phyloP scores from a whole-genome alignment of 306 rosid species.

The Alnus glutinosa region DNA sequence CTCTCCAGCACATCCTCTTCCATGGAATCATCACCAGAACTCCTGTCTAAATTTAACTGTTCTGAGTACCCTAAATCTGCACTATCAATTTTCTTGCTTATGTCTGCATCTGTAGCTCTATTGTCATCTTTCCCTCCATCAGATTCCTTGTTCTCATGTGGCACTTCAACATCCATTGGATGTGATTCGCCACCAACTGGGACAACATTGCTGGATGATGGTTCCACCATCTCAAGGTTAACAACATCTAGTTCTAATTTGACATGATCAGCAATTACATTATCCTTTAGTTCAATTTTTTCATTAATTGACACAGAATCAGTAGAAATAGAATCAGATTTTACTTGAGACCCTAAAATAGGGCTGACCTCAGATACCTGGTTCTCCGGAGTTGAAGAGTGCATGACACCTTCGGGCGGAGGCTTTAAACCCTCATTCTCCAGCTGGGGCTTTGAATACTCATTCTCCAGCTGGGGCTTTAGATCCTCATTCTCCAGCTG shows the following conservation, averaged over 20 bases:
- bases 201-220: slow-evolving; percentile 77
- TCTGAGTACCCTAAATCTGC: slow-evolving; percentile 80
- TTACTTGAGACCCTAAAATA: slow-evolving; percentile 93
- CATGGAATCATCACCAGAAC: slow-evolving; percentile 99
- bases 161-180: slow-evolving; percentile 73
- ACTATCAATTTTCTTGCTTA: slow-evolving; percentile 48
- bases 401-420: slow-evolving; percentile 43
- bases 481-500: slow-evolving; percentile 37
- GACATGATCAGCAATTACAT: slow-evolving; percentile 97
- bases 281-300: slow-evolving; percentile 98
- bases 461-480: slow-evolving; percentile 45
- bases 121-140: slow-evolving; percentile 45
- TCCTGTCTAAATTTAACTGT: slow-evolving; percentile 89
- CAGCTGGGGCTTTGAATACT: slow-evolving; percentile 44
- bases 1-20: slow-evolving; percentile 89
- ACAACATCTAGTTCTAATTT: slow-evolving; percentile 91
- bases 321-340: slow-evolving; percentile 98
- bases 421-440: slow-evolving; percentile 54
- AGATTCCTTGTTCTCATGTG: slow-evolving; percentile 46
- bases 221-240: slow-evolving; percentile 97
- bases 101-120: slow-evolving; percentile 46
- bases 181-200: slow-evolving; percentile 75
- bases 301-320: slow-evolving; percentile 98
- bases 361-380: slow-evolving; percentile 99
- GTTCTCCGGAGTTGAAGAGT: slow-evolving; percentile 62